phyloP scores from a whole-genome alignment of 768 basidiomycete genomes.

The Lentinula guzmanii region DNA sequence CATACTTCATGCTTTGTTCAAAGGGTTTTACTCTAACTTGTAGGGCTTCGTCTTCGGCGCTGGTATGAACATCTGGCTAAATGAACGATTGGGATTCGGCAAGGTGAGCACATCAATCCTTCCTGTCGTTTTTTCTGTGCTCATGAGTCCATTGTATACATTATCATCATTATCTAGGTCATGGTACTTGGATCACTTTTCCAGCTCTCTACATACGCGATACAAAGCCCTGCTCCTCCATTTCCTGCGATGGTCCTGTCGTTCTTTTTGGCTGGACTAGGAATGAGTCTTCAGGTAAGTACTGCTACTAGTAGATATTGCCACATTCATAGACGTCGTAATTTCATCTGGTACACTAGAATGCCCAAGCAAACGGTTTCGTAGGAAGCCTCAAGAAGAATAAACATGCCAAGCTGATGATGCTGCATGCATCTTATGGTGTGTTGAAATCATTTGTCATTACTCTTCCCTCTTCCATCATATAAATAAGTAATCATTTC shows the following conservation, averaged over 20 bases:
- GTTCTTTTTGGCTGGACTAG: constrained; percentile 23
- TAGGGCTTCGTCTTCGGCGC: constrained; percentile 46
- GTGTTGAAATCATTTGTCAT: not conserved
- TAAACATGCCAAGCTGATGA: constrained; percentile 37
- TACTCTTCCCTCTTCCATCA: not conserved
- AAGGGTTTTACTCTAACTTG: no score
- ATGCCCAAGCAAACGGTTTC: constrained; percentile 46
- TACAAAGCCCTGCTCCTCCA: constrained; percentile 39
- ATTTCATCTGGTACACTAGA: not conserved
- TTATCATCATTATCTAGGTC: not conserved
- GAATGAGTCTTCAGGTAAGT: constrained; percentile 23
- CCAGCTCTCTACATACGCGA: not conserved
- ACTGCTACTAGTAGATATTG: not conserved
- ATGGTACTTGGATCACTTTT: constrained; percentile 10
- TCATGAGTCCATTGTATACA: no score
- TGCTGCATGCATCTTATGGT: constrained; percentile 43
- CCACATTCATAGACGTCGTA: not conserved
- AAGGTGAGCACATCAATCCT: constrained; percentile 20
- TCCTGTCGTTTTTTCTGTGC: no score
- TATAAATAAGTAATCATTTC: not conserved
- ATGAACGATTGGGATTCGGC: constrained; percentile 37
- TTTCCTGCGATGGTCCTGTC: constrained; percentile 47
- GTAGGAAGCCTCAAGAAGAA: constrained; percentile 37
- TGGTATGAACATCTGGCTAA: constrained; percentile 38
- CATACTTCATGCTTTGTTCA: not conserved